Percentiles rank a stretch among this genome's conserved stretches.
Conservation (phyloP, 345 rosid species). For the Rhodamnia rubescens region DNA sequence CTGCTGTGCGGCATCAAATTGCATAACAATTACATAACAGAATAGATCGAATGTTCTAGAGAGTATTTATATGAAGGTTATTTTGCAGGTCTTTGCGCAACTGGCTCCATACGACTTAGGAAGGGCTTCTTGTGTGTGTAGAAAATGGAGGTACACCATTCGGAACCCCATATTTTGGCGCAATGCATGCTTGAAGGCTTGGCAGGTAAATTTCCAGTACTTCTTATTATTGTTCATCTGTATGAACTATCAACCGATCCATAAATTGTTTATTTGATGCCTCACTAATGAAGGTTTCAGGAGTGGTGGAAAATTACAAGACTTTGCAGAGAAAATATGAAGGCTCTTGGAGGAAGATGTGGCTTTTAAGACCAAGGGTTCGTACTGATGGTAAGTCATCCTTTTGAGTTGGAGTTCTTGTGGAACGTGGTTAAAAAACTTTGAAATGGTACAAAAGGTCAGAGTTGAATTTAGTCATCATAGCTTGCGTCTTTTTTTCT, state of each 20-base stretch:
- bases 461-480: background rate
- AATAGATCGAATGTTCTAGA: background rate
- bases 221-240: background rate
- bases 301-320: slow-evolving; percentile 75
- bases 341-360: slow-evolving; percentile 98
- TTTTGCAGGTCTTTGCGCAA: slow-evolving; percentile 64
- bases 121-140: slow-evolving; percentile 81
- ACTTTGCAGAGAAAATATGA: slow-evolving; percentile 67
- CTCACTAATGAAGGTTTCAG: slow-evolving; percentile 35
- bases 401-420: background rate
- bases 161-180: slow-evolving; percentile 93
- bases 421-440: background rate
- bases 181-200: slow-evolving; percentile 78
- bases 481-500: background rate
- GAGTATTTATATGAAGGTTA: background rate
- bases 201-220: slow-evolving; percentile 49
- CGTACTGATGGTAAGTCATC: slow-evolving; percentile 71
- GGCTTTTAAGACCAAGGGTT: slow-evolving; percentile 85
- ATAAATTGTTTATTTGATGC: background rate
- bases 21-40: background rate
- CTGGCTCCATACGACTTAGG: slow-evolving; percentile 81
- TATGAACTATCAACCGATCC: background rate
- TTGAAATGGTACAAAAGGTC: background rate
- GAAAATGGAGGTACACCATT: slow-evolving; percentile 89
- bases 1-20: background rate